A percentile compares a stretch with the other conserved stretches of the same genome.
Evolutionary conservation across 1,284 basidiomycete species (phyloP).

Genomic region (Moesziomyces globuligerus): DNA sequence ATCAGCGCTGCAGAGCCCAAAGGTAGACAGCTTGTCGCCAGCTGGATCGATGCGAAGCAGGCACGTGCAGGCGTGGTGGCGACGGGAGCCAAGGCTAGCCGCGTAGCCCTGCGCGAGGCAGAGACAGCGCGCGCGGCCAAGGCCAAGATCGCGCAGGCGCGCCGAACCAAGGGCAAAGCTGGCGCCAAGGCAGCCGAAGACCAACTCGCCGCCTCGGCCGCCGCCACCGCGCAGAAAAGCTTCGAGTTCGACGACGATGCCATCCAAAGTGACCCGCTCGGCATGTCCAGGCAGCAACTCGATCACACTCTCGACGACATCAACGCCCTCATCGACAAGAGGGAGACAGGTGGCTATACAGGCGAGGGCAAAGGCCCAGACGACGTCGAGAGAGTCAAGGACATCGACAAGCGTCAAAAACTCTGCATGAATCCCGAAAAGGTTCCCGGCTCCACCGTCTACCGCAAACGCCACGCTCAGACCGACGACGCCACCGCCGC

Average conservation of each 20-base stretch:
- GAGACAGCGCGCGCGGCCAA: constrained; percentile 18
- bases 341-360: constrained; percentile 30
- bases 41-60: constrained; percentile 71
- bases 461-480: constrained; percentile 11
- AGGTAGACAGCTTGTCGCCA: constrained; percentile 72
- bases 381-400: constrained; percentile 50
- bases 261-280: constrained; percentile 28
- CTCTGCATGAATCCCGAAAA: constrained; percentile 39
- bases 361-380: constrained; percentile 22
- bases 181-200: constrained; percentile 38
- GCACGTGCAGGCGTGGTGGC: constrained; percentile 1
- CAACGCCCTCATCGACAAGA: constrained; percentile 14
- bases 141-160: constrained; percentile 21
- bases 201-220: constrained; percentile 13
- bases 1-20: constrained; percentile 66
- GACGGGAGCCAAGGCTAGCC: constrained; percentile 8
- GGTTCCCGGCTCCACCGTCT: constrained; percentile 13
- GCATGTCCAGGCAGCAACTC: constrained; percentile 73
- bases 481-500: constrained; percentile 5
- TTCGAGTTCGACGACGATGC: constrained; percentile 34
- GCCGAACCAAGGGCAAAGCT: constrained; percentile 28
- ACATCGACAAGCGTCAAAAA: constrained; percentile 49
- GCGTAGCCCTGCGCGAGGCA: constrained; percentile 10
- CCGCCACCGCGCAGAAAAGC: not conserved
- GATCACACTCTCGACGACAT: constrained; percentile 73